Evolutionary conservation across 2,329 filamentous ascomycete genomes (phyloP), one percentile per base, ranked within the genome.

Genomic region (Sarocladium kiliense): DNA sequence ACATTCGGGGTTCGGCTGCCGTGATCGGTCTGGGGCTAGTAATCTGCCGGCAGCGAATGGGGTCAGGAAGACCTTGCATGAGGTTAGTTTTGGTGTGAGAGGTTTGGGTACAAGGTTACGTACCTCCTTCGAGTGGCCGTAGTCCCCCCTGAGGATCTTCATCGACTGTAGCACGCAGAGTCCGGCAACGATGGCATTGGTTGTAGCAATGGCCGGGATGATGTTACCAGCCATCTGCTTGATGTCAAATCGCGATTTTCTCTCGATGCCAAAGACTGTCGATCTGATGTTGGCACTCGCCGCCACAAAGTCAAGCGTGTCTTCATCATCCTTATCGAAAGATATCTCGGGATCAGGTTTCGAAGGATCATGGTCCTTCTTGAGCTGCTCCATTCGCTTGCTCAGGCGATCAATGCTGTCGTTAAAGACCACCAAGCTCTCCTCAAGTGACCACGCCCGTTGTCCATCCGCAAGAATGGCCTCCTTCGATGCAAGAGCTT

Each of bases 171-270:
- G 75, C 6, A 97, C 91, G 66, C 92, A 97, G 10, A 99, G 80
- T 12, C 91, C 88, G 16, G 94, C 94, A 1, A 94, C 93, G 69
- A 97, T 96, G 16, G 94, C 94, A 69, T 99, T 99, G 0, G 94
- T 97, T 0, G 94, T 99, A 4, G 94, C 94, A 66, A 99, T 99
- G 2, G 94, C 94, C 1, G 94, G 94, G 58, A 99, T 99, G 64
- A 99, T 99, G 68, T 99, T 99, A 54, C 94, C 94, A 3, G 94
- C 94, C 93, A 97, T 99, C 72, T 99, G 89, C 74, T 99, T 99
- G 64, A 94, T 92, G 66, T 97, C 92, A 66, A 97, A 99, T 57
- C 95, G 91, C 21, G 91, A 96, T 68, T 91, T 93, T 3, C 78
- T 74, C 54, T 93, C 88, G 56, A 99, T 96, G 55, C 86, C 88